Conservation (phyloP, 2,329 filamentous ascomycete species). For the Paraconiothyrium sp. region DNA sequence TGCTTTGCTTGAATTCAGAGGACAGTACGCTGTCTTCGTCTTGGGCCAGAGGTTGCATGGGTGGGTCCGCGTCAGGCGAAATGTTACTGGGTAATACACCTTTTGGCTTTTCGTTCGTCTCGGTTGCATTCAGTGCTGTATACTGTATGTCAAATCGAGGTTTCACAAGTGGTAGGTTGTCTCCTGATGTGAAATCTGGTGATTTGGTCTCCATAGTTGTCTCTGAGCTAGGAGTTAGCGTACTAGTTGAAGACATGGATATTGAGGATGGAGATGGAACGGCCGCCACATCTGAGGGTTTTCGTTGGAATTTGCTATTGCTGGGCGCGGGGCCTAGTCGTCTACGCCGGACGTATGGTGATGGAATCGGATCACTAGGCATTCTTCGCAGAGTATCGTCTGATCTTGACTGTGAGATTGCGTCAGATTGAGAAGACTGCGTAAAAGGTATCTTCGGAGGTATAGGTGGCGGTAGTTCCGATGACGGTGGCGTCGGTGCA, state of each 20-base stretch:
- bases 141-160: too few species aligned
- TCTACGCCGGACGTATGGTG: neutral
- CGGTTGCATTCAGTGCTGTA: too few species aligned
- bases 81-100: too few species aligned
- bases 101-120: too few species aligned
- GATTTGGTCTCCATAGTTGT: neutral
- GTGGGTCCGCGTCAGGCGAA: neutral
- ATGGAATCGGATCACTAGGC: constrained; percentile 1
- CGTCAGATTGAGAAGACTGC: neutral
- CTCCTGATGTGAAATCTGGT: neutral
- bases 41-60: neutral
- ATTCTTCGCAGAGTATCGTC: neutral
- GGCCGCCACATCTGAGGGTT: neutral
- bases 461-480: neutral
- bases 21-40: neutral
- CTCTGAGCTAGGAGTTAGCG: neutral
- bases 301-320: neutral
- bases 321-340: neutral
- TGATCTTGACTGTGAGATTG: neutral
- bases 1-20: neutral
- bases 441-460: neutral
- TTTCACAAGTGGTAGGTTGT: neutral
- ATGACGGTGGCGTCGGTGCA: neutral
- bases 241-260: neutral
- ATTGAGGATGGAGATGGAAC: neutral